Evolutionary conservation across 495 filamentous ascomycete species (phyloP), one percentile per base, ranked within the genome.

Genomic region (Xylaria cubensis): DNA sequence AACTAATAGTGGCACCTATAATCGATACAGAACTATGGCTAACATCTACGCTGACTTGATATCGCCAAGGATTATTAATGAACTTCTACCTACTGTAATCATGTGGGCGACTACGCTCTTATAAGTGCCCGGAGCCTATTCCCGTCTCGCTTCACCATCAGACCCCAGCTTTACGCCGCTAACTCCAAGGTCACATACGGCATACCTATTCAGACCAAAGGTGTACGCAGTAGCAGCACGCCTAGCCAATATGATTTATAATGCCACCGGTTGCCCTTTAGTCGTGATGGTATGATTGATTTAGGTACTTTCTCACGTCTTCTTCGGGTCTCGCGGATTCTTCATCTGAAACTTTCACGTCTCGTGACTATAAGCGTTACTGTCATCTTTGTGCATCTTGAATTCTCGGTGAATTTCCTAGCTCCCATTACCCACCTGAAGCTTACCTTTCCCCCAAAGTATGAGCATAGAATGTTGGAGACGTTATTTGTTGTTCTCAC

Each of bases 241-340:
- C 50, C 55, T 59, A 8, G 29, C 17, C 26, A 7, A 10, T 36
- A 44, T 64, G 63, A 50, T 34, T 65, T 65, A 32, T 46, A 65
- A 50, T 46, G 42, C 24, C 24, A 48, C 3, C 3, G 42, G 36
- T 6, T 50, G 61, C 12, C 26, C 2, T 26, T 48, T 8, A 4
- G 42, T 29, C 3, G 5, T 48, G 4, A 24, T 48, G 3, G 24
- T 48, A 41, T 64, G 32, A 32, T 64, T 41, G 15, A n/a, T 24
- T 8, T 39, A 8, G 36, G 36, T 50, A 34, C 26, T 19, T 34
- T 48, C 26, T 46, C 3, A 19, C 32, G 29, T 48, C 26, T 29
- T 26, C 8, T 29, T 32, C 42, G 15, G 8, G 36, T 46, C 21
- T 36, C 24, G 26, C 36, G 36, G 12, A 26, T 32, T 29, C 13